These are phyloP conservation scores for Lentinula raphanica DNA, from an alignment of 768 basidiomycete species.

Conservation along the genomic window DNA sequence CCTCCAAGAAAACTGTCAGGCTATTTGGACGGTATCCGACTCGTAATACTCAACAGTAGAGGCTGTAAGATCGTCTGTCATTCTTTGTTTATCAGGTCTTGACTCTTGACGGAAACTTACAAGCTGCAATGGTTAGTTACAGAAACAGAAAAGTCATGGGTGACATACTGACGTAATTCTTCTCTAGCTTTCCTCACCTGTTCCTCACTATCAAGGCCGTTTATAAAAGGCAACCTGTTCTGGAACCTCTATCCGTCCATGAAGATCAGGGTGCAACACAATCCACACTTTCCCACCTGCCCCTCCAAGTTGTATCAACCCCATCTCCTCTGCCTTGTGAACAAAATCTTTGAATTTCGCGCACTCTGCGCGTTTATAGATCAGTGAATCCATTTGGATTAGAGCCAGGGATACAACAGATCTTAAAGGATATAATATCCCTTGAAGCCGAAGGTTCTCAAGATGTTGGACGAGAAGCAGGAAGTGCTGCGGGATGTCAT, in stretches of 20 bases:
- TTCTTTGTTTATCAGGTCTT: too few species aligned
- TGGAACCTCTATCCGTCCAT: not conserved
- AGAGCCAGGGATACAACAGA: not conserved
- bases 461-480: not conserved
- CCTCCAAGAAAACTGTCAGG: too few species aligned
- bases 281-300: not conserved
- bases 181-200: not conserved
- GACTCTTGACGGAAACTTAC: too few species aligned
- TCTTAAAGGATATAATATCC: not conserved
- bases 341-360: not conserved
- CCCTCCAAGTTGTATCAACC: not conserved
- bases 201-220: too few species aligned
- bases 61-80: too few species aligned
- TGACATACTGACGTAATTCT: not conserved
- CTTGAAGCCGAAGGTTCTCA: not conserved
- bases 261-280: not conserved
- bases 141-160: not conserved
- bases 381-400: not conserved
- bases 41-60: too few species aligned
- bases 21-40: too few species aligned
- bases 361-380: not conserved
- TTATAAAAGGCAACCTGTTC: not conserved
- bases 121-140: not conserved
- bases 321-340: not conserved
- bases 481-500: not conserved